Evolutionary conservation across 768 basidiomycete genomes (phyloP).

Genomic region (Phanerochaete sordida): DNA sequence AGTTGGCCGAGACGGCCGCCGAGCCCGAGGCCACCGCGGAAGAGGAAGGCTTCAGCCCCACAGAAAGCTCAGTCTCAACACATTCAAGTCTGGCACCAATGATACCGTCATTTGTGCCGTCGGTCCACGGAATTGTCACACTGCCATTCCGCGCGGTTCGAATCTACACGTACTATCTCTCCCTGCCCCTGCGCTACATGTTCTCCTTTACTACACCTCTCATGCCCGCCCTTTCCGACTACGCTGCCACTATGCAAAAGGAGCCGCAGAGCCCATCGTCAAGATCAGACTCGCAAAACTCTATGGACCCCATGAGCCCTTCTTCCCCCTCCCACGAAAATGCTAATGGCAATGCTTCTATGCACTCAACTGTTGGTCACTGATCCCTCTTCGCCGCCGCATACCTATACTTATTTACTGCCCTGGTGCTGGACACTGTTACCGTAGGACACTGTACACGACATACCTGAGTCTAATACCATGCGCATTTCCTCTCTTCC

Average conservation of each 20-base stretch:
- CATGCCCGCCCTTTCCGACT: slow-evolving; percentile 15
- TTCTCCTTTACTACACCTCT: slow-evolving; percentile 19
- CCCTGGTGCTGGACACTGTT: slow-evolving; percentile 39
- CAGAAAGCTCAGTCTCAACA: neutral
- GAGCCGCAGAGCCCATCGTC: slow-evolving; percentile 9
- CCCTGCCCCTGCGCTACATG: slow-evolving; percentile 30
- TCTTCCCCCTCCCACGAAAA: slow-evolving; percentile 9
- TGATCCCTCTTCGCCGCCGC: slow-evolving; percentile 34
- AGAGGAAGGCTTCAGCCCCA: slow-evolving; percentile 3
- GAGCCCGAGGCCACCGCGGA: slow-evolving; percentile 5
- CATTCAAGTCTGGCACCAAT: neutral
- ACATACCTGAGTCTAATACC: slow-evolving; percentile 14
- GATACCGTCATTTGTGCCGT: slow-evolving; percentile 24
- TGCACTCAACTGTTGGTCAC: slow-evolving; percentile 41
- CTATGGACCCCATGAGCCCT: slow-evolving; percentile 5
- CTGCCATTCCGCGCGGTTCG: slow-evolving; percentile 29
- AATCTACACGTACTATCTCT: slow-evolving; percentile 29
- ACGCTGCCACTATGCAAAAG: slow-evolving; percentile 4
- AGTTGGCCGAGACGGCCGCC: slow-evolving; percentile 17
- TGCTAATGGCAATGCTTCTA: slow-evolving; percentile 15
- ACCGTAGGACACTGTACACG: slow-evolving; percentile 33
- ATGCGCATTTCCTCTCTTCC: neutral
- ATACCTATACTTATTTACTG: slow-evolving; percentile 38
- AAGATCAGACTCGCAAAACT: slow-evolving; percentile 3
- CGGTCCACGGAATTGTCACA: slow-evolving; percentile 23